These are phyloP conservation scores for Sporisorium reilianum DNA, from an alignment of 1,284 basidiomycete genomes.

Conservation along the genomic window DNA sequence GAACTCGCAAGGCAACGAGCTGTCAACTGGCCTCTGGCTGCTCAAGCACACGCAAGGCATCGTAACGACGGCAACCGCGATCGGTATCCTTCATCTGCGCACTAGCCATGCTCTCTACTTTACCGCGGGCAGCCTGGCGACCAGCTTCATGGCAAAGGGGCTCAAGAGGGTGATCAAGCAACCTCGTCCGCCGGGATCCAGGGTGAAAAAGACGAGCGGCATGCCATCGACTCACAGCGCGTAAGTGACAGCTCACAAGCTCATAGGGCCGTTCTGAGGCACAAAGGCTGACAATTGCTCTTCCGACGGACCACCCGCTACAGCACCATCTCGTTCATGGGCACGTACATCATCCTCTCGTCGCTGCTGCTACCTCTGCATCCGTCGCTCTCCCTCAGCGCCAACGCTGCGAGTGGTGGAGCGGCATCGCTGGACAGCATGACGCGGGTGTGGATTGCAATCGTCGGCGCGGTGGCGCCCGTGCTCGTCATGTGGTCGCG, in stretches of 20 bases:
- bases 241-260: slow-evolving; percentile 17
- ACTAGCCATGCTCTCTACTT: slow-evolving; percentile 48
- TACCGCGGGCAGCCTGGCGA: slow-evolving; percentile 37
- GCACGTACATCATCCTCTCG: slow-evolving; percentile 43
- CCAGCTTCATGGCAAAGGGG: slow-evolving; percentile 53
- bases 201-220: slow-evolving; percentile 51
- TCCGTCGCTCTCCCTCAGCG: slow-evolving; percentile 22
- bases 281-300: not conserved
- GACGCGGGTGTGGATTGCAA: slow-evolving; percentile 30
- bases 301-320: not conserved
- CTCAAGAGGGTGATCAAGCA: slow-evolving; percentile 57
- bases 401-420: not conserved
- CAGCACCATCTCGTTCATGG: slow-evolving; percentile 58
- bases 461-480: slow-evolving; percentile 29
- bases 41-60: slow-evolving; percentile 55
- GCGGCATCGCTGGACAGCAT: slow-evolving; percentile 18
- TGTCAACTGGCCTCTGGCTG: slow-evolving; percentile 47
- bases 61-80: slow-evolving; percentile 48
- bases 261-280: too few species aligned
- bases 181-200: slow-evolving; percentile 47
- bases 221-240: slow-evolving; percentile 59
- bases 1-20: slow-evolving; percentile 8
- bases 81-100: slow-evolving; percentile 50
- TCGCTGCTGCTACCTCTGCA: slow-evolving; percentile 45
- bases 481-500: slow-evolving; percentile 55